Conservation (phyloP, 2,329 filamentous ascomycete genomes). For the Taxawa tesnikishii region DNA sequence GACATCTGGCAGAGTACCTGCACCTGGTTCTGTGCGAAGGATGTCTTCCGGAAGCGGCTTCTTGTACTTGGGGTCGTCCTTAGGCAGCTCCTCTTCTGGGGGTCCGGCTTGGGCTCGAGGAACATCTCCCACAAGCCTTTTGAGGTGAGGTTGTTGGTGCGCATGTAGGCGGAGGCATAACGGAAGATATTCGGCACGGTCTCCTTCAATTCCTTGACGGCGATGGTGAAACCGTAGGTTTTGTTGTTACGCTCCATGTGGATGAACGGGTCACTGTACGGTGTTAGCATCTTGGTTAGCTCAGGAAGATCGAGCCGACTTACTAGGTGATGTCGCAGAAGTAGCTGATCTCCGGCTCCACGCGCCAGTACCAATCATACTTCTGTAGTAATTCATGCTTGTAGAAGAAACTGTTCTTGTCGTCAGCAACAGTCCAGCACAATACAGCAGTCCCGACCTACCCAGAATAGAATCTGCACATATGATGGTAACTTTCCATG, state of each 20-base stretch:
- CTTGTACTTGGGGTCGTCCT: constrained; percentile 49
- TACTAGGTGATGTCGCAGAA: constrained; percentile 99
- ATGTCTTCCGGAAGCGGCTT: constrained; percentile 69
- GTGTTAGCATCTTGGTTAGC: constrained; percentile 18
- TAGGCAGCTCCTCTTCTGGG: constrained; percentile 34
- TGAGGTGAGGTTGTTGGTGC: constrained; percentile 77
- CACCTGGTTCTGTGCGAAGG: constrained; percentile 59
- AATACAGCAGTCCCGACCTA: constrained; percentile 32
- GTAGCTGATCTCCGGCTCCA: constrained; percentile 99
- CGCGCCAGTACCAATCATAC: constrained; percentile 99
- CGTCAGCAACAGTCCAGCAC: background rate
- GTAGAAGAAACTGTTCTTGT: constrained; percentile 65
- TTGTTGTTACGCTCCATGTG: constrained; percentile 93
- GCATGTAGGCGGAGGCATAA: constrained; percentile 96
- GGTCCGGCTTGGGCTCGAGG: constrained; percentile 62
- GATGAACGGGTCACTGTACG: constrained; percentile 72
- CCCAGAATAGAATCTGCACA: constrained; percentile 99
- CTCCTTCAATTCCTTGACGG: constrained; percentile 93
- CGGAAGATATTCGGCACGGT: constrained; percentile 98
- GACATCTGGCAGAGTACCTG: constrained; percentile 62
- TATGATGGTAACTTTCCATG: constrained; percentile 96
- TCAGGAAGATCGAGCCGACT: constrained; percentile 17
- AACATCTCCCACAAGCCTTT: constrained; percentile 99
- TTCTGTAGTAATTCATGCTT: constrained; percentile 90
- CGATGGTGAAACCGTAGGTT: constrained; percentile 97